Conservation (phyloP, 2,329 filamentous ascomycete species). For the Drechslerella coelobrocha region DNA sequence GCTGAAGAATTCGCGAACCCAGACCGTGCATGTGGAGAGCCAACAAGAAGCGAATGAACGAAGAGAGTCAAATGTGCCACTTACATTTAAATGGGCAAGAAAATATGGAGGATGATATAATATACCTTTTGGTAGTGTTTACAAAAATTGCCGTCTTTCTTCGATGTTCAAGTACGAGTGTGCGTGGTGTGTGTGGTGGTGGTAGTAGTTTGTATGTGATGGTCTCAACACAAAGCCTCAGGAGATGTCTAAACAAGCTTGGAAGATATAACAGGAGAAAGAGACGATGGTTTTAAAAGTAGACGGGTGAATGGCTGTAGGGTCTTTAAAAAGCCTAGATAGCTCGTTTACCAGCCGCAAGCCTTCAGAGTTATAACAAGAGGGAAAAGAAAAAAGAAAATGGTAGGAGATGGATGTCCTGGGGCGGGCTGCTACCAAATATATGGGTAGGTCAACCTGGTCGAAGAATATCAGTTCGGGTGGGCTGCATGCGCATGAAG, state of each 20-base stretch:
- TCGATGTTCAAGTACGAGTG: neutral
- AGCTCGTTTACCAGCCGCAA: conserved; percentile 21
- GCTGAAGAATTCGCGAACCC: neutral
- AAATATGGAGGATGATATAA: neutral
- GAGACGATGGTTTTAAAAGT: neutral
- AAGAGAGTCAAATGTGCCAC: neutral
- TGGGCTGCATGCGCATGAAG: conserved; percentile 13
- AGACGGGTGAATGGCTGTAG: neutral
- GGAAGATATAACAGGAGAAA: neutral
- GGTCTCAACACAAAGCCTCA: no score
- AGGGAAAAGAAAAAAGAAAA: conserved; percentile 16
- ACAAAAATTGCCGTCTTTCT: neutral
- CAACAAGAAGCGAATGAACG: neutral
- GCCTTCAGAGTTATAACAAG: conserved; percentile 24
- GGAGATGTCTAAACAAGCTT: neutral
- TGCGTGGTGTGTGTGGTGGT: neutral
- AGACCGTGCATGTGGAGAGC: neutral
- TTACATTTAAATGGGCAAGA: no score
- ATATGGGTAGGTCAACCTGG: conserved; percentile 44
- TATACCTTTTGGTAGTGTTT: neutral
- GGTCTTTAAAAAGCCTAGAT: neutral
- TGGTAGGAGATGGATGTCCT: conserved; percentile 13
- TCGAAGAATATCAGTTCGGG: conserved; percentile 25
- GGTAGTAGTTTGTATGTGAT: no score
- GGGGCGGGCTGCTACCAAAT: conserved; percentile 41